Percentiles rank a stretch among this genome's conserved stretches.
Evolutionary conservation across 768 basidiomycete genomes (phyloP).

Genomic region (Epithele typhae): DNA sequence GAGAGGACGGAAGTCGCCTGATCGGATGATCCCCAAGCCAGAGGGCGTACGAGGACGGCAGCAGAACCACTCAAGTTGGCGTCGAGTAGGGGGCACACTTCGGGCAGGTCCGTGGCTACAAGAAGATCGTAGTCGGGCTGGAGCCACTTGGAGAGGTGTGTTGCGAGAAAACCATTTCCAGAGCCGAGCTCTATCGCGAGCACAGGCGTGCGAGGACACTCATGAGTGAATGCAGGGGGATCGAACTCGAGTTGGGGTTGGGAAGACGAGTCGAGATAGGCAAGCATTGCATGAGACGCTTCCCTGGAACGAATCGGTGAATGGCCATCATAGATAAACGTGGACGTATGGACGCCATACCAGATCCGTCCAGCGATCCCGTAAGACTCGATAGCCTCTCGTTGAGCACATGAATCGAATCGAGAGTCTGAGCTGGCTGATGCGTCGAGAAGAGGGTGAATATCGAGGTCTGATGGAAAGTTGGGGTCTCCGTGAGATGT

Average conservation of each 20-base stretch:
- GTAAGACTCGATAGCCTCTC: slow-evolving; percentile 58
- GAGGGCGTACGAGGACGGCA: slow-evolving; percentile 44
- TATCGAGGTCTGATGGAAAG: slow-evolving; percentile 41
- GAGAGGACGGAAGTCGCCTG: slow-evolving; percentile 41
- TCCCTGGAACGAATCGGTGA: slow-evolving; percentile 23
- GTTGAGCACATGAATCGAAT: slow-evolving; percentile 40
- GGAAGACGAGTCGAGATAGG: slow-evolving; percentile 16
- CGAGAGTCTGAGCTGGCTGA: slow-evolving; percentile 8
- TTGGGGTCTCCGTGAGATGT: too few relatives aligned
- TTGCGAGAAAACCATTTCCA: slow-evolving; percentile 63
- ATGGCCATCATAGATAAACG: too few relatives aligned
- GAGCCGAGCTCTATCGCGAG: slow-evolving; percentile 75
- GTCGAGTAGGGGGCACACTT: slow-evolving; percentile 54
- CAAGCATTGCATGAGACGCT: slow-evolving; percentile 22
- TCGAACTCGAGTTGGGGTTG: slow-evolving; percentile 25
- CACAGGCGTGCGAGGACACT: slow-evolving; percentile 6
- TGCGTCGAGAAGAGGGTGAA: slow-evolving; percentile 25
- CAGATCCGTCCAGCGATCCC: slow-evolving; percentile 87
- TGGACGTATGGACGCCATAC: slow-evolving; percentile 35
- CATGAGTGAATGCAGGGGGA: slow-evolving; percentile 31
- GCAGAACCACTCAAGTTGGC: slow-evolving; percentile 30
- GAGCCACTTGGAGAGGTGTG: slow-evolving; percentile 44
- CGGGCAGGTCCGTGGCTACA: slow-evolving; percentile 71
- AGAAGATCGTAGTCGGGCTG: slow-evolving; percentile 24
- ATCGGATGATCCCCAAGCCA: slow-evolving; percentile 63